phyloP scores from a whole-genome alignment of 2,329 filamentous ascomycete species.

The Pseudofabraea citricarpa region DNA sequence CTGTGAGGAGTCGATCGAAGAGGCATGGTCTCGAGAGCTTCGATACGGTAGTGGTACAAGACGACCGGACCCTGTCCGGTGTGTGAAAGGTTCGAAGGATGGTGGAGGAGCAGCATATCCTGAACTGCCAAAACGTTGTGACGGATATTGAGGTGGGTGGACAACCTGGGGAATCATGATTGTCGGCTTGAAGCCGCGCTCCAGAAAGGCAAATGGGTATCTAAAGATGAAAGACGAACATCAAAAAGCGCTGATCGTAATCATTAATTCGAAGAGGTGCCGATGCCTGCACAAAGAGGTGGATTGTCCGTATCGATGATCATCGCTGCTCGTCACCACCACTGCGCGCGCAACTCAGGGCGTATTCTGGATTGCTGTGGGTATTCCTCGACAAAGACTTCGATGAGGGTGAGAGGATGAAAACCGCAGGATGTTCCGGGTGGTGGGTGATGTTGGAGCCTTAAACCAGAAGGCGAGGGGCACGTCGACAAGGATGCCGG shows the following conservation, averaged over 20 bases:
- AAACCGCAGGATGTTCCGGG: neutral
- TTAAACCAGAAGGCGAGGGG: neutral
- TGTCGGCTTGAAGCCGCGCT: constrained; percentile 13
- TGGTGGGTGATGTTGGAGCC: neutral
- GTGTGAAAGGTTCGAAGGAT: constrained; percentile 18
- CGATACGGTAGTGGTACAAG: constrained; percentile 19
- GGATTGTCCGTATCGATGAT: constrained; percentile 23
- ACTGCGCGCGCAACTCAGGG: too few species aligned
- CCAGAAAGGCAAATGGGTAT: constrained; percentile 11
- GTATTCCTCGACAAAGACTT: too few species aligned
- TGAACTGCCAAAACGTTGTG: too few species aligned
- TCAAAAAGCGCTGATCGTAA: constrained; percentile 11
- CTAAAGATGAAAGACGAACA: constrained; percentile 11
- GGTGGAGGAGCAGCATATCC: too few species aligned
- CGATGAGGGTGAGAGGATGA: neutral
- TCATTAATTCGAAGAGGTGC: constrained; percentile 24
- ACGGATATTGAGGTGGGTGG: constrained; percentile 31
- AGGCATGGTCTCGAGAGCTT: constrained; percentile 22
- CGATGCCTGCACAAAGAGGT: constrained; percentile 30
- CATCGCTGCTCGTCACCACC: constrained; percentile 27
- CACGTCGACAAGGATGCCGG: neutral
- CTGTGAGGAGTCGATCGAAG: constrained; percentile 12
- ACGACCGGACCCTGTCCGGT: constrained; percentile 16
- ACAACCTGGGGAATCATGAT: constrained; percentile 45
- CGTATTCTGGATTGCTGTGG: too few species aligned